Base-by-base conservation (phyloP, 2,329 filamentous ascomycete genomes). In the Tricladium varicosporioides region DNA sequence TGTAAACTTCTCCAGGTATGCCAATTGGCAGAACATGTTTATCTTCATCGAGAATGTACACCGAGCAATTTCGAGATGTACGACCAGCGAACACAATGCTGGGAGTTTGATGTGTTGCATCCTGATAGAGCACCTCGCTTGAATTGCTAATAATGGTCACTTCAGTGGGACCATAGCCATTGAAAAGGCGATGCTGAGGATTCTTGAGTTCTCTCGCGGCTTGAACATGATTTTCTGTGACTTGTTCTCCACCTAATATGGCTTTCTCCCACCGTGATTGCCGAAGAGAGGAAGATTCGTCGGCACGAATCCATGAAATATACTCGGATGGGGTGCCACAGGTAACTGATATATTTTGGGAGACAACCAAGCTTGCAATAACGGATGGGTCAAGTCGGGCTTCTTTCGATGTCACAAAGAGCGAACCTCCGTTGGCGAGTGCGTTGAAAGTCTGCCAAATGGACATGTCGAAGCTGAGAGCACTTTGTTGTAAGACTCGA, bases 21-120 rank as follows among this genome's bases (percentile, higher is more conserved):
- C 76, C 76, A 5, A 69, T 47, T 0, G 78, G 75, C 2, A 76
- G 57, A 0, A 71, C 63, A 10, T 70, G 44, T 13, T 67, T 58
- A 1, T 75, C 33, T 4, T 68, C 56, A 56, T 78, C 76, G 1
- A 79, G 16, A 44, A 80, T 70, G 56, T 74, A 76, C 13, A 55
- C 0, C 31, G 47, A 46, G 71, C 51, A 54, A 31, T 62, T 62
- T 22, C 45, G 48, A 1, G 50, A 46, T 5, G 51, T 31, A 5
- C 42, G 31, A 10, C 57, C 57, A 8, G 43, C 47, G 5, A 56
- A 33, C 32, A 59, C 54, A 14, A 5, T 11, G 9, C 2, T 5
- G 45, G 11, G 9, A 22, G 19, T 0, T 10, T 50, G 15, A 19
- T 31, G 22, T 11, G 13, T 14, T 40, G 47, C 47, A 54, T 2